These are phyloP conservation scores for Colletotrichum lini DNA, from an alignment of 2,329 filamentous ascomycete genomes.

Conservation along the genomic window DNA sequence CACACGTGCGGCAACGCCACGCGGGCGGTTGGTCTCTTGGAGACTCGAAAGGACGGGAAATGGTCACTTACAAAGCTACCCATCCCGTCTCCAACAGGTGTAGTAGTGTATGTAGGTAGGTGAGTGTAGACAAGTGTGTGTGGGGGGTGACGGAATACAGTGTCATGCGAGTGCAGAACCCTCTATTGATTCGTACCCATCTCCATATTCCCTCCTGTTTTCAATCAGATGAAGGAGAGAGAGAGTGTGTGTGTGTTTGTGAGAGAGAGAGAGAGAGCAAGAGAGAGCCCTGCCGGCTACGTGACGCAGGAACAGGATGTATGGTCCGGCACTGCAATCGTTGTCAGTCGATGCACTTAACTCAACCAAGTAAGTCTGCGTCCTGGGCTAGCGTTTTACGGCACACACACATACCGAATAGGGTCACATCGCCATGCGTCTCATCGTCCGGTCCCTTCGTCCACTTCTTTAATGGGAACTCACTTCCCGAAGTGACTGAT, in stretches of 20 bases:
- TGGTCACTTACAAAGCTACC: neutral
- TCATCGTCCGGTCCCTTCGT: conserved; percentile 14
- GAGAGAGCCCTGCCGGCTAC: neutral
- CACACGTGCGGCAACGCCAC: conserved; percentile 34
- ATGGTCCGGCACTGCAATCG: conserved; percentile 8
- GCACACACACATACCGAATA: conserved; percentile 12
- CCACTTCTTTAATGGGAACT: conserved; percentile 19
- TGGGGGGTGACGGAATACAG: conserved; percentile 15
- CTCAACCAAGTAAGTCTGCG: neutral
- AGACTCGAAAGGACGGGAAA: neutral
- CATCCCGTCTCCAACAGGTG: neutral
- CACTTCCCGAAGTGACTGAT: conserved; percentile 18
- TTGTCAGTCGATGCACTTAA: neutral
- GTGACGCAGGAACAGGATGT: neutral
- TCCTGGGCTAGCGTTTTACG: neutral
- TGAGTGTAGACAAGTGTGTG: neutral
- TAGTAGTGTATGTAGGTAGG: neutral
- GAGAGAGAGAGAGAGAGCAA: too few relatives aligned
- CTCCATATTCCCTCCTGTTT: neutral
- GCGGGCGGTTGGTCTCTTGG: conserved; percentile 15
- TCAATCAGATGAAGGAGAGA: conserved; percentile 3
- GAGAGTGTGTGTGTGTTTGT: too few relatives aligned
- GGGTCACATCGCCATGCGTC: conserved; percentile 27
- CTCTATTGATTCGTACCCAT: conserved; percentile 27
- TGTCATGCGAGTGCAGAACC: conserved; percentile 22